Base-by-base conservation (phyloP, 2,329 filamentous ascomycete species). In the Trichoderma aggressivum region DNA sequence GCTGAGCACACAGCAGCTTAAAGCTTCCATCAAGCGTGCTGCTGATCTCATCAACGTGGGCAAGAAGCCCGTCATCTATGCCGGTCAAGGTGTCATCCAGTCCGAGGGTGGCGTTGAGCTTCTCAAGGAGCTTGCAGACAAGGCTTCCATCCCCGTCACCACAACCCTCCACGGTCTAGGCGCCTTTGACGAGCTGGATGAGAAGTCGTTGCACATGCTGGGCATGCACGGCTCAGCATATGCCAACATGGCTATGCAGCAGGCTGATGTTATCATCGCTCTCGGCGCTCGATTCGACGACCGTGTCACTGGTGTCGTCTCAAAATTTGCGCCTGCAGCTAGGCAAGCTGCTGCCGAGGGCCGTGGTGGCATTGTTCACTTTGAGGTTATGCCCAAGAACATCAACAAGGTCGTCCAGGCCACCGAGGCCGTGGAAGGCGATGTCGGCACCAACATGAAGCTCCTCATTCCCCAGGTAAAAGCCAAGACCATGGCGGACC, bases 321-420 rank as follows among this genome's bases (percentile, higher is more conserved):
- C 89, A 77, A 97, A 95, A 80, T 99, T 98, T 75, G 96, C 94
- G 0, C 96, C 96, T 4, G 89, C 89, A 66, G 96, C 96, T 58
- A 96, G 92, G 83, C 89, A 90, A 16, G 96, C 96, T 0, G 95
- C 94, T 5, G 86, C 88, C 12, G 93, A 97, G 84, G 90, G 90
- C 68, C 92, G 94, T 73, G 96, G 96, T 77, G 96, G 96, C 78
- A 98, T 99, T 77, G 89, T 98, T 18, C 95, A 99, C 82, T 98
- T 98, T 78, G 95, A 98, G 81, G 95, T 99, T 78, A 92, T 98
- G 91, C 95, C 96, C 77, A 99, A 99, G 90, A 98, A 99, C 86
- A 98, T 98, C 85, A 98, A 98, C 90, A 99, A 98, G 88, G 94
- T 98, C 55, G 92, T 99, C 16, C 94, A 98, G 83, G 94, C 95